Evolutionary conservation across 768 basidiomycete genomes (phyloP), one percentile per base, ranked within the genome.

Genomic region (Lactarius psammicola): DNA sequence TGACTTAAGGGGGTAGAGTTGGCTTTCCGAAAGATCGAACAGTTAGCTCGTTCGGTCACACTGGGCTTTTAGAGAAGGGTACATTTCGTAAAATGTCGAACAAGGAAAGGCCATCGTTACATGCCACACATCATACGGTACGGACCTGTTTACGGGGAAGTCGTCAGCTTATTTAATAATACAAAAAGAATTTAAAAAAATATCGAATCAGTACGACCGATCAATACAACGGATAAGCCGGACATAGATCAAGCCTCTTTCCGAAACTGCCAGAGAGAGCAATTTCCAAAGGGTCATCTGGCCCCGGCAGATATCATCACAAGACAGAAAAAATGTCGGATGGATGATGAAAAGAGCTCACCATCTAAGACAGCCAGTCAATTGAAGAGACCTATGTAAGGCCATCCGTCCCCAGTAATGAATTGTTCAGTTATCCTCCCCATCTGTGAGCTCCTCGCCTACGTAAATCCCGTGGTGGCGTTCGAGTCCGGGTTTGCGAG

Each of bases 381-480:
- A 5, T 3, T 26, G 30, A 49, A 49, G 46, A 15, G 17, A 23
- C 44, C 5, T 18, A 42, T 6, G 40, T 15, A 1, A 42, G 8
- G 42, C 20, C 20, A 20, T 42, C 42, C 42, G 18, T 31, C 34
- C 20, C 54, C 34, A n/a, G 53, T 7, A 23, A 30, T 28, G 26
- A 42, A 46, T 53, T 51, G 53, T 42, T 68, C 58, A 68, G 2
- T 83, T 81, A 2, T 86, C 83, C 11, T 85, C 85, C 8, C 86
- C 87, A 26, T 95, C 94, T 3, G 96, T 98, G 67, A 98, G 77
- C 72, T 95, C 93, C 64, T 95, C 96, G 20, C 88, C 90, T 36
- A 79, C 80, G n/a, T 82, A 77, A 3, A 95, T 75, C 5, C 90
- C 89, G 2, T 75, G 72, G 68, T 91, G 88, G 20, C 80, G 76